Conservation (phyloP, 352 stramenopile genomes). For the Globisporangium viniferum region DNA sequence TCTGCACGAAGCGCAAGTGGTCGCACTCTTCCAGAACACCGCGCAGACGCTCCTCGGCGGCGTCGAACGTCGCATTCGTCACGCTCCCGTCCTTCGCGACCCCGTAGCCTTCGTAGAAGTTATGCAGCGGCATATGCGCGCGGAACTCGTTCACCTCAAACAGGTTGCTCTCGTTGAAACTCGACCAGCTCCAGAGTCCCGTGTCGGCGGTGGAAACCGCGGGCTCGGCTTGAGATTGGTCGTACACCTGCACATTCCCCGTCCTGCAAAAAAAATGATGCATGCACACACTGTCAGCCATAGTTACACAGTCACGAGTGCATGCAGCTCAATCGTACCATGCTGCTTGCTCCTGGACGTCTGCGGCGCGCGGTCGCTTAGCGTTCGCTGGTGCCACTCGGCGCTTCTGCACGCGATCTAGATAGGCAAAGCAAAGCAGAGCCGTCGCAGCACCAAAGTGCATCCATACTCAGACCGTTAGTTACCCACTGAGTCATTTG, state of each 20-base stretch:
- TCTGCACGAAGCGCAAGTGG: conserved; percentile 57
- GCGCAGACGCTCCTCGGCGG: conserved; percentile 58
- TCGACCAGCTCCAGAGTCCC: conserved; percentile 61
- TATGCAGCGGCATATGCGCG: conserved; percentile 74
- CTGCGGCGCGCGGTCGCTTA: conserved; percentile 16
- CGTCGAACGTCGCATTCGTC: conserved; percentile 49
- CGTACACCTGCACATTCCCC: conserved; percentile 61
- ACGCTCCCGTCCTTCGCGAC: conserved; percentile 52
- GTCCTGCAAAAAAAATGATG: conserved; percentile 24
- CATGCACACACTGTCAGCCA: background rate
- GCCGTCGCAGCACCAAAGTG: background rate
- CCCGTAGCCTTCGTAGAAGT: conserved; percentile 70
- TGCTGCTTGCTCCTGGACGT: conserved; percentile 29
- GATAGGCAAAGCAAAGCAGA: conserved; percentile 10
- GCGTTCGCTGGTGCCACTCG: conserved; percentile 20
- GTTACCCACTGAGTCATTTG: background rate
- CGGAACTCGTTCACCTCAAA: conserved; percentile 76
- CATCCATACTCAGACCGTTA: background rate
- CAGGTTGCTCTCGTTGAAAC: conserved; percentile 49
- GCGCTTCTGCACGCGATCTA: conserved; percentile 41
- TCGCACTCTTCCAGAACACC: conserved; percentile 65
- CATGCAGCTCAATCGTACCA: conserved; percentile 26
- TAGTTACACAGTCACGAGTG: background rate
- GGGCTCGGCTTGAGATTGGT: conserved; percentile 31
- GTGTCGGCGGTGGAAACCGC: conserved; percentile 13